Evolutionary conservation across 352 stramenopile species (phyloP), one percentile per base, ranked within the genome.

Genomic region (Pythium volutum): DNA sequence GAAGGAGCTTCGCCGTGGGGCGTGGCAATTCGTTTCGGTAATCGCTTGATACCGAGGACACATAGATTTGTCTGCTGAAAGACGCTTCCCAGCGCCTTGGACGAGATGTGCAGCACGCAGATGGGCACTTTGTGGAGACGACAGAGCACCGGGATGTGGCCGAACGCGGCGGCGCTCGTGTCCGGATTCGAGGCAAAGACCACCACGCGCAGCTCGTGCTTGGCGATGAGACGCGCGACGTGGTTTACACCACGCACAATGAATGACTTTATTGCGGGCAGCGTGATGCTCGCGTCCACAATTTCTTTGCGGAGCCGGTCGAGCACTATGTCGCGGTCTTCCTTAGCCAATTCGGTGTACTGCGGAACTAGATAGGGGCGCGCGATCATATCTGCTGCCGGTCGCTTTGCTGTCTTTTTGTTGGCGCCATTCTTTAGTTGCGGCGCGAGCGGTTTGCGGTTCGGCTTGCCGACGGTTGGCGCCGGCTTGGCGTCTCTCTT

Each of bases 241-340:
- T 87, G 73, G 39, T 89, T 93, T 36, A 86, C 71, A 18, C 83
- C 83, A 20, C 64, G 59, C 16, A 85, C 70, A 7, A 81, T 63
- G 16, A 59, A 71, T 1, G 27, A 23, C n/a, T 59, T 54, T 73
- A 74, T 55, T 29, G 54, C 47, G 57, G 55, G 27, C 73, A 45
- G 23, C 9, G 2, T 14, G 14, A 36, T 31, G 25, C 48, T 60
- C 6, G 53, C 33, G 23, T 67, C 69, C 16, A 67, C 61, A 31
- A 93, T 71, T 59, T 93, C 83, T 55, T 87, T 89, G 48, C 76
- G 55, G 52, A 93, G 66, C 16, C 81, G 77, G 49, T 85, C 79
- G n/a, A 93, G 62, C 52, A 93, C 81, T 41, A 93, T 93, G 50
- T 90, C 83, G 43, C 81, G 81, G 31, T 88, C 79, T 46, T 93